Evolutionary conservation across 2,329 filamentous ascomycete genomes (phyloP).

Genomic region (Thelonectria blattea): DNA sequence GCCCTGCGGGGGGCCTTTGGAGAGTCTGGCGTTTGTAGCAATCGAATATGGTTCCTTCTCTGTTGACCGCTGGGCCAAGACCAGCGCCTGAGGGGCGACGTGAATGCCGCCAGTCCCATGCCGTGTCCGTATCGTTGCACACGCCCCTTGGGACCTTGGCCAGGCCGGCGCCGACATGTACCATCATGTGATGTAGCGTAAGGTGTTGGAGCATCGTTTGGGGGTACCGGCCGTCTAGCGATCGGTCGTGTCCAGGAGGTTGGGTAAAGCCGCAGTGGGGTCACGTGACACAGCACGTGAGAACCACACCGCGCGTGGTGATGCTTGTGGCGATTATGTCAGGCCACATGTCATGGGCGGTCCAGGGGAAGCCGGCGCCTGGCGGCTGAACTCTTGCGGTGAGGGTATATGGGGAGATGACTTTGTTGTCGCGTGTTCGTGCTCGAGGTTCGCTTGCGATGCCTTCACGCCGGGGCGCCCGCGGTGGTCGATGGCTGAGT

Average conservation of each 20-base stretch:
- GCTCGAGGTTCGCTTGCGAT: not conserved
- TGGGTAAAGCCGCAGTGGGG: slow-evolving; percentile 20
- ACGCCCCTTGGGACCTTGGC: slow-evolving; percentile 26
- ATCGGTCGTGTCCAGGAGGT: slow-evolving; percentile 28
- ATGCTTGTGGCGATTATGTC: slow-evolving; percentile 4
- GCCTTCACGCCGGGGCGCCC: slow-evolving; percentile 24
- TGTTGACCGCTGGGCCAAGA: slow-evolving; percentile 18
- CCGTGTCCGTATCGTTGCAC: slow-evolving; percentile 31
- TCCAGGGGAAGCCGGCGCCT: not conserved
- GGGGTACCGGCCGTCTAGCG: not conserved
- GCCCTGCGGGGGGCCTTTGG: slow-evolving; percentile 26
- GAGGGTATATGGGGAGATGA: not conserved
- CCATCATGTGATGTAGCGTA: slow-evolving; percentile 31
- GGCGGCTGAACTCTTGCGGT: not conserved
- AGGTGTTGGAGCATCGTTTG: slow-evolving; percentile 26
- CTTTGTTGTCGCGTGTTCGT: not conserved
- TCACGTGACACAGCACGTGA: slow-evolving; percentile 31
- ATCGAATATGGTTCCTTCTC: slow-evolving; percentile 33
- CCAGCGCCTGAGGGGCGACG: slow-evolving; percentile 24
- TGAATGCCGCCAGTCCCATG: slow-evolving; percentile 35
- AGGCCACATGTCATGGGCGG: not conserved
- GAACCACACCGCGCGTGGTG: not conserved
- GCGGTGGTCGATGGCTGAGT: slow-evolving; percentile 9
- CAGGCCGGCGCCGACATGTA: slow-evolving; percentile 21
- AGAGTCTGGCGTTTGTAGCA: slow-evolving; percentile 33